These are phyloP conservation scores for Acanthamoeba rhysodes DNA, from an alignment of 208 protist species.

Conservation along the genomic window DNA sequence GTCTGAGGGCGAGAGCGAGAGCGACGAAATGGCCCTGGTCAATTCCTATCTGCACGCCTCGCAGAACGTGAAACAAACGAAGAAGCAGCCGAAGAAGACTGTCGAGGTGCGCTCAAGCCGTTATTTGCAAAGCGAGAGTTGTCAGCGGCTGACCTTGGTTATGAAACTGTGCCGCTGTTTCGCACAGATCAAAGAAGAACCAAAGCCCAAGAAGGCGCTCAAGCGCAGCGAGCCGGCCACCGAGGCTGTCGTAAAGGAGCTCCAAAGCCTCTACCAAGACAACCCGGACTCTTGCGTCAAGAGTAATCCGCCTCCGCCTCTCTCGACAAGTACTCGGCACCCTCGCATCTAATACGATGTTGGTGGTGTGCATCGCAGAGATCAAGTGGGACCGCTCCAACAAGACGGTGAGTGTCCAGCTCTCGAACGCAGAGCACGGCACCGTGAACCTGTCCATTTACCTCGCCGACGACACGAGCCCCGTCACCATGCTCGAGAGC, in stretches of 20 bases:
- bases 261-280: constrained; percentile 1
- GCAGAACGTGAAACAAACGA: not conserved
- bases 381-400: not conserved
- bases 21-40: constrained; percentile 12
- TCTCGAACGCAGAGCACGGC: not conserved
- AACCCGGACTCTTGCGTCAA: constrained; percentile 35
- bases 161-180: not conserved
- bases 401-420: not conserved
- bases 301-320: not conserved
- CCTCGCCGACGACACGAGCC: constrained; percentile 1
- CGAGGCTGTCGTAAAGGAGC: not conserved
- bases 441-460: constrained; percentile 25
- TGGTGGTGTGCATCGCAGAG: not conserved
- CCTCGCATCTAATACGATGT: not conserved
- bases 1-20: not conserved
- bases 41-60: not conserved
- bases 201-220: not conserved
- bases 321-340: too few species aligned
- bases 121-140: not conserved
- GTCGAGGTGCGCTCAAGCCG: not conserved
- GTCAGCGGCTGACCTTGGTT: too few species aligned
- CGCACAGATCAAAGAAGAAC: not conserved
- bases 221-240: not conserved
- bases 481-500: constrained; percentile 41
- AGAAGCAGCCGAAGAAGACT: not conserved